Evolutionary conservation across 371 early-diverging fungal species (phyloP).

Genomic region (Phascolomyces articulosus): DNA sequence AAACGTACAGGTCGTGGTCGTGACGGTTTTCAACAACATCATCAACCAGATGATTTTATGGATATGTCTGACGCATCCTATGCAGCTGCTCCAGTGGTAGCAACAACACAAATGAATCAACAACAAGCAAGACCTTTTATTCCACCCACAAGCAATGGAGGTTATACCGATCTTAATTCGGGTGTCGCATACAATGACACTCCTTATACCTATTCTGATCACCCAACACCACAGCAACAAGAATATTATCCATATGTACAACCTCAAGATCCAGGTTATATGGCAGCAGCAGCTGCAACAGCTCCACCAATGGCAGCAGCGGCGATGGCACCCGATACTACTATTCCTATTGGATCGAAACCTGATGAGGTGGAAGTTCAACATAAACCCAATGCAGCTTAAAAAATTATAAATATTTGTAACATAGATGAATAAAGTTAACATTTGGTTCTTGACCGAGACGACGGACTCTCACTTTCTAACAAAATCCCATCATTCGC

Average conservation of each 20-base stretch:
- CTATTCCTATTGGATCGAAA: background rate
- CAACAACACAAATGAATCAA: slow-evolving; percentile 1
- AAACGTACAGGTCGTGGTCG: slow-evolving; percentile 26
- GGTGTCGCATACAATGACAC: background rate
- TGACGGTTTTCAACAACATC: slow-evolving; percentile 14
- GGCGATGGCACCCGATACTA: background rate
- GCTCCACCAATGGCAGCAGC: background rate
- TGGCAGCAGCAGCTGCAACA: slow-evolving; percentile 2
- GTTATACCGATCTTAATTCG: slow-evolving; percentile 1
- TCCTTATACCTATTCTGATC: slow-evolving; percentile 4
- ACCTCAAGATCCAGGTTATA: background rate
- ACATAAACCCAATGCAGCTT: slow-evolving; percentile 10
- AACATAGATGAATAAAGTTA: background rate
- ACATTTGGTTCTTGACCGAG: background rate
- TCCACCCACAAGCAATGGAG: slow-evolving; percentile 5
- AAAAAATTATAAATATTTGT: background rate
- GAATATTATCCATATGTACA: background rate
- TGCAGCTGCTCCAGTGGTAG: background rate
- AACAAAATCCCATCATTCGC: too few relatives aligned
- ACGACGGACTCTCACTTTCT: too few relatives aligned
- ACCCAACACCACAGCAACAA: slow-evolving; percentile 4
- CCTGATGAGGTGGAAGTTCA: slow-evolving; percentile 9
- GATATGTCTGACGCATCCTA: slow-evolving; percentile 7
- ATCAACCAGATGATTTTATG: slow-evolving; percentile 22
- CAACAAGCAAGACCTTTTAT: slow-evolving; percentile 14